These are phyloP conservation scores for Syzygium syzygioides DNA, from an alignment of 441 rosid genomes.

Conservation along the genomic window DNA sequence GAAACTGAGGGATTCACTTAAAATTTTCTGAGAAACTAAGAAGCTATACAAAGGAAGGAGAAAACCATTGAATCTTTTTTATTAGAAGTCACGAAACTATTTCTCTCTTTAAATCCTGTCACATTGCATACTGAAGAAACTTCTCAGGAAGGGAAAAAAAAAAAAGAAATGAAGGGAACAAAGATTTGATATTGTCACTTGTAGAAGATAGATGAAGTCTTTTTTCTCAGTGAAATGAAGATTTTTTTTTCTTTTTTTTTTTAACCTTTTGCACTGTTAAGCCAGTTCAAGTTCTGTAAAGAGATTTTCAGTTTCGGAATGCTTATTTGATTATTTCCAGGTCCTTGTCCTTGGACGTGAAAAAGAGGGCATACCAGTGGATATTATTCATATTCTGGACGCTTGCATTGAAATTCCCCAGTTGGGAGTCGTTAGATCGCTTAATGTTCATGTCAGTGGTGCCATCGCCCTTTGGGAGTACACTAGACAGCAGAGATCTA, in stretches of 20 bases:
- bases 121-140: not conserved
- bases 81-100: not conserved
- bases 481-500: conserved; percentile 80
- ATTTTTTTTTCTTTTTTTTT: not conserved
- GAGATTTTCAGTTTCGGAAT: not conserved
- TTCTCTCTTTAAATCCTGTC: not conserved
- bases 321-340: conserved; percentile 20
- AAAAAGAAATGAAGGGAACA: not conserved
- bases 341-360: conserved; percentile 94
- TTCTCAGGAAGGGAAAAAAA: not conserved
- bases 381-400: conserved; percentile 79
- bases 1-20: not conserved
- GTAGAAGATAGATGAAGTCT: not conserved
- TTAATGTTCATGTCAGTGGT: conserved; percentile 93
- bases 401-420: conserved; percentile 97
- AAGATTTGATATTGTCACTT: not conserved
- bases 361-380: conserved; percentile 95
- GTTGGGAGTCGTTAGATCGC: conserved; percentile 91
- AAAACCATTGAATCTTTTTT: not conserved
- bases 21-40: not conserved
- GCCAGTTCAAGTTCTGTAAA: not conserved
- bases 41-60: not conserved
- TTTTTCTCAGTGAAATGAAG: not conserved
- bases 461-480: conserved; percentile 99
- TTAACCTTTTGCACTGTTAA: not conserved